Conservation (phyloP, 2,329 filamentous ascomycete genomes). For the Neofusicoccum kwambonambiense region DNA sequence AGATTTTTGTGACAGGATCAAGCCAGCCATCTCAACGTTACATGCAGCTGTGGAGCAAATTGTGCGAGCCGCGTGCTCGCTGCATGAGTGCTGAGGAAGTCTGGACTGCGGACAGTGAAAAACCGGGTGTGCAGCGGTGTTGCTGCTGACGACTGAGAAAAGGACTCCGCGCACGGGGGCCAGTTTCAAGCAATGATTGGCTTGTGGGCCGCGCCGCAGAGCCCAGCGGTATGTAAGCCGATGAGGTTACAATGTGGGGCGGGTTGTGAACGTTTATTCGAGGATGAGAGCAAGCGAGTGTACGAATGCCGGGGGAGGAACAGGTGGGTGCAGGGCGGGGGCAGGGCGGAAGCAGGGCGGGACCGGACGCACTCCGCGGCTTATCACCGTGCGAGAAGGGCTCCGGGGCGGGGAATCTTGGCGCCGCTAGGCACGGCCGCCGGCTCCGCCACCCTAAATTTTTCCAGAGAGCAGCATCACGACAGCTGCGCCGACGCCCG, state of each 20-base stretch:
- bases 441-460: slow-evolving; percentile 6
- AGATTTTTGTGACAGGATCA: neutral
- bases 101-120: neutral
- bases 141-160: neutral
- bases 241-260: neutral
- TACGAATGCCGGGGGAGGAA: neutral
- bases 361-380: neutral
- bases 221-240: neutral
- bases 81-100: neutral
- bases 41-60: neutral
- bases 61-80: neutral
- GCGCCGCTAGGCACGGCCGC: neutral
- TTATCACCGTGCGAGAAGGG: neutral
- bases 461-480: slow-evolving; percentile 8
- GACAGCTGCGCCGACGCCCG: neutral
- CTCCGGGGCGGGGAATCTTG: neutral
- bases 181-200: neutral
- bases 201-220: neutral
- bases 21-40: neutral
- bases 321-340: neutral
- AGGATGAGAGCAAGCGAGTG: neutral
- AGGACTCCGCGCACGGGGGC: neutral
- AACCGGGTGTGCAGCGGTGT: neutral
- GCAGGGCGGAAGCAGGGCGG: neutral
- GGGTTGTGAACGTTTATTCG: too few species aligned